Evolutionary conservation across 164 flowering plant species (phyloP), one percentile per base, ranked within the genome.

Genomic region (Stephania yunnanensis): DNA sequence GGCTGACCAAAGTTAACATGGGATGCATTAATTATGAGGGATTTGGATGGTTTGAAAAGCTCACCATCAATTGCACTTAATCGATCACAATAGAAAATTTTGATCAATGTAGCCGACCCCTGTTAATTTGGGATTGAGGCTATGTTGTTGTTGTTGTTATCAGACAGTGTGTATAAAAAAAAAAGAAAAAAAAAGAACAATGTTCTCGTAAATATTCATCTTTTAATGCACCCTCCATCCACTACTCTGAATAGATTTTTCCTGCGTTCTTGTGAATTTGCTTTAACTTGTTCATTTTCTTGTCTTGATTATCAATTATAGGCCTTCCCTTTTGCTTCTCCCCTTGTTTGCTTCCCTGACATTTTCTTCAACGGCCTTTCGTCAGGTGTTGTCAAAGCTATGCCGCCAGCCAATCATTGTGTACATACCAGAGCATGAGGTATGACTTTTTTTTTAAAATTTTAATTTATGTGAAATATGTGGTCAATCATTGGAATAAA

Each of bases 381-480:
- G 46, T 12, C 88, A 94, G 97, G 97, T 94, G 67, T 80, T 94
- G 78, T 95, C 98, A 61, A 95, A 84, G 84, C 76, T 92, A 75
- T 90, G 91, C 72, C 74, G 64, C 74, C 98, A 91, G 81, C 93
- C 94, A 58, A 86, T 95, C 70, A 76, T 84, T 78, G 97, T 95
- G 17, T 92, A 89, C 84, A 92, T 95, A 55, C 95, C 97, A 71
- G 97, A 86, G 80, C 91, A 86, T 65, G 98, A 95, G 95, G 98
- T 92, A 84, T 69, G 65, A 65, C 50, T 72, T 73, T 31, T 55
- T 50, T 50, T 11, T 10, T 10, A 3, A 50, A 10, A 4, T 50
- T 48, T 15, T 15, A 11, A 7, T 10, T 50, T 50, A 11, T 2
- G 4, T 50, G 55, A 50, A 50, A 50, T 10, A 0, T 50, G 15